phyloP scores from a whole-genome alignment of 1,284 basidiomycete genomes.

The Butyriboletus appendiculatus region DNA sequence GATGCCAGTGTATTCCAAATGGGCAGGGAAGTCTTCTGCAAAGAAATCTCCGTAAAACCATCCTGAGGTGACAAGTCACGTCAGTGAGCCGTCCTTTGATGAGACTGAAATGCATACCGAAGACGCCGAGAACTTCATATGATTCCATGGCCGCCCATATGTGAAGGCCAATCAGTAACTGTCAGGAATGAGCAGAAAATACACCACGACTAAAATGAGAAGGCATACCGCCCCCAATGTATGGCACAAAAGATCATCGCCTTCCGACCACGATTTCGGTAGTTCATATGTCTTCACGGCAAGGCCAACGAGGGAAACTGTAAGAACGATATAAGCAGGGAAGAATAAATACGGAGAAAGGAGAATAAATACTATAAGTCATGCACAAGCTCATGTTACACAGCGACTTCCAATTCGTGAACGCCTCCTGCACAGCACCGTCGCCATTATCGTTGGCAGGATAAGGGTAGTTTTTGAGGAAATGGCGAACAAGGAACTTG shows the following conservation, averaged over 20 bases:
- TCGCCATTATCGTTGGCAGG: constrained; percentile 57
- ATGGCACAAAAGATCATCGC: constrained; percentile 88
- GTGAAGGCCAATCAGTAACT: constrained; percentile 89
- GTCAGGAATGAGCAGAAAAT: constrained; percentile 3
- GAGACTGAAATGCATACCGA: constrained; percentile 52
- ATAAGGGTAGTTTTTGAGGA: constrained; percentile 90
- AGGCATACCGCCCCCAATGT: constrained; percentile 74
- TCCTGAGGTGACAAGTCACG: constrained; percentile 45
- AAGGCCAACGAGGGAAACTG: constrained; percentile 80
- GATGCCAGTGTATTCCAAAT: constrained; percentile 95
- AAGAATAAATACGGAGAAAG: background rate
- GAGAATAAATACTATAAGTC: constrained; percentile 76
- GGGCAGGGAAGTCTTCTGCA: constrained; percentile 89
- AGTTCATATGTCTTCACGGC: constrained; percentile 88
- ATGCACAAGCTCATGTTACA: constrained; percentile 95
- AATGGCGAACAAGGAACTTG: constrained; percentile 94
- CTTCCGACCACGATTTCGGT: constrained; percentile 84
- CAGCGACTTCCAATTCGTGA: constrained; percentile 91
- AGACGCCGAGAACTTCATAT: constrained; percentile 91
- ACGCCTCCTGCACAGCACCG: constrained; percentile 88
- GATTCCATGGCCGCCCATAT: constrained; percentile 90
- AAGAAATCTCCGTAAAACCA: constrained; percentile 99
- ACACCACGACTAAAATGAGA: background rate
- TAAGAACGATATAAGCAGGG: background rate
- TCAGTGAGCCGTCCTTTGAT: constrained; percentile 7